Base-by-base conservation (phyloP, 352 stramenopile species). In the Hyaloperonospora brassicae region DNA sequence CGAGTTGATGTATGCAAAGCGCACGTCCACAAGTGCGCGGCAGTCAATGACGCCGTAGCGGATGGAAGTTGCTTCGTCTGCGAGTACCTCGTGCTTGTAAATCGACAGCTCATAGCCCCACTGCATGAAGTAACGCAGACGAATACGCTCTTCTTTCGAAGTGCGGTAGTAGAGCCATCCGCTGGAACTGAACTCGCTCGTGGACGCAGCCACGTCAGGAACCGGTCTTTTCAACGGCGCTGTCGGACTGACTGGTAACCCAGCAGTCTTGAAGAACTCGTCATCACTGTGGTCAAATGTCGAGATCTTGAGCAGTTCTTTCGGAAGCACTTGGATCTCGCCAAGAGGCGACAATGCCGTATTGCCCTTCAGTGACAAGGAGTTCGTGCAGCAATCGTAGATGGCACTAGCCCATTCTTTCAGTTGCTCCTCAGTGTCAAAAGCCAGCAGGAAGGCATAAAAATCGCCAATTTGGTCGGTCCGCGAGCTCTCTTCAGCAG, bases 41-140 rank as follows among this genome's bases (percentile, higher is more conserved):
- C 82, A 91, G 58, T 94, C 84, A 23, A 94, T 89, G 3, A 94
- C 84, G 50, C 84, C 84, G 52, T 94, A 92, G 0, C 84, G 84
- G 61, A 94, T 94, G 2, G 84, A 74, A 14, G 62, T 76, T 4
- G 72, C 68, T 52, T 95, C 84, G 39, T 95, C 80, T 22, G 77
- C 69, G 9, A 89, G 55, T 5, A 95, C 66, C 51, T 93, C 82
- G 63, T 95, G 84, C 67, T 95, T 95, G 67, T 91, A 95, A 57
- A 95, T 95, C 6, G 84, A 91, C 9, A 95, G 63, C 46, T 95
- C 84, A 55, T 87, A 89, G 8, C 84, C 84, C 79, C 79, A 91
- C 48, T 90, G 82, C 34, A 95, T 83, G 47, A 95, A 95, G 59
- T 90, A 95, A 2, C 84, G 82, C 46, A 86, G 64, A 7, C 82